Percentiles rank a stretch among this genome's conserved stretches.
phyloP scores from a whole-genome alignment of 805 yeast genomes.

The Hanseniaspora taiwanica region DNA sequence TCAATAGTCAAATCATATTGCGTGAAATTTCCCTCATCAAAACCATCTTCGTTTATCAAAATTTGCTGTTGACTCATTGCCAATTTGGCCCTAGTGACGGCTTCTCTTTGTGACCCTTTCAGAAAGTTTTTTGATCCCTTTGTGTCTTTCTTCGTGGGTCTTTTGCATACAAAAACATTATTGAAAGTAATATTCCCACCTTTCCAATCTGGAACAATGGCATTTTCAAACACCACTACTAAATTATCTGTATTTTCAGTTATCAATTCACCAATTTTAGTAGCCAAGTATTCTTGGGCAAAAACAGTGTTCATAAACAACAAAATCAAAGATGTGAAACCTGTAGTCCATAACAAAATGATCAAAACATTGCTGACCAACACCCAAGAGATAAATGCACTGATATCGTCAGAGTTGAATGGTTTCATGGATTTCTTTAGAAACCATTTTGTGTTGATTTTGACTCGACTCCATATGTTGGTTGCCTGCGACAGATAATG shows the following conservation, averaged over 20 bases:
- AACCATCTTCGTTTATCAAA: slow-evolving; percentile 25
- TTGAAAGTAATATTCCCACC: slow-evolving; percentile 74
- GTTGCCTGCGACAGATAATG: slow-evolving; percentile 32
- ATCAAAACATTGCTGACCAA: slow-evolving; percentile 75
- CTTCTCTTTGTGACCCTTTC: slow-evolving; percentile 64
- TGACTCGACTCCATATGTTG: slow-evolving; percentile 27
- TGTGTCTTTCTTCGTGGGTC: slow-evolving; percentile 45
- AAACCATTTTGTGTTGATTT: slow-evolving; percentile 54
- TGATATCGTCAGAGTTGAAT: slow-evolving; percentile 80
- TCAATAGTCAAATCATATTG: slow-evolving; percentile 89
- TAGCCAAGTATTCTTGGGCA: slow-evolving; percentile 67
- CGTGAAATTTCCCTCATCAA: slow-evolving; percentile 89
- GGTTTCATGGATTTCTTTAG: slow-evolving; percentile 68
- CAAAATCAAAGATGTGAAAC: slow-evolving; percentile 71
- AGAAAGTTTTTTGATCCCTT: slow-evolving; percentile 32
- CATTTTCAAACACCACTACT: slow-evolving; percentile 80
- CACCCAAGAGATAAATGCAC: slow-evolving; percentile 86
- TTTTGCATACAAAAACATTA: slow-evolving; percentile 71
- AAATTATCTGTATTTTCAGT: slow-evolving; percentile 65
- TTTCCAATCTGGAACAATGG: slow-evolving; percentile 89
- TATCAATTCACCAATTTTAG: slow-evolving; percentile 64
- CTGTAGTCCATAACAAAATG: slow-evolving; percentile 79
- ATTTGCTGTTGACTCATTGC: slow-evolving; percentile 19
- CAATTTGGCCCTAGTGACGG: slow-evolving; percentile 41
- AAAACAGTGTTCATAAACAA: slow-evolving; percentile 49